These are phyloP conservation scores for Dothidotthia symphoricarpi DNA, from an alignment of 2,329 filamentous ascomycete species.

Conservation along the genomic window DNA sequence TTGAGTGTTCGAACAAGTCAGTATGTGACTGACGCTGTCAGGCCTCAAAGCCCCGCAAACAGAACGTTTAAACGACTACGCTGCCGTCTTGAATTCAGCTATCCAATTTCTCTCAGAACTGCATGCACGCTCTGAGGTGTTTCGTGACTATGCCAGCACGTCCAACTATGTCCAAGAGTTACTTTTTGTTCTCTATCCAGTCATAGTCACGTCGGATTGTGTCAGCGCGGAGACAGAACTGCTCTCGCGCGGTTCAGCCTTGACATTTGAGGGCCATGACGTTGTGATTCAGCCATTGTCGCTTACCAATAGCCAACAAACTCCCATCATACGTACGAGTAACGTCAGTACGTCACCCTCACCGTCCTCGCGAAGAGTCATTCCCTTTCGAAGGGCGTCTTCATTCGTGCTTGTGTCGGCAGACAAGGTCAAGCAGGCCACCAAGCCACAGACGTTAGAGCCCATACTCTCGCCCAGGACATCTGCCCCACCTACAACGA, in stretches of 20 bases:
- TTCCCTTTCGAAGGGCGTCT: conserved; percentile 73
- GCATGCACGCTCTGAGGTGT: conserved; percentile 71
- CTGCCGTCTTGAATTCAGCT: conserved; percentile 69
- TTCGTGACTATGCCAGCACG: conserved; percentile 76
- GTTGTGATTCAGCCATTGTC: conserved; percentile 77
- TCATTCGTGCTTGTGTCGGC: conserved; percentile 88
- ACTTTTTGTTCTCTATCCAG: conserved; percentile 77
- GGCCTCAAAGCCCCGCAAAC: conserved; percentile 34
- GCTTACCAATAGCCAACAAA: conserved; percentile 55
- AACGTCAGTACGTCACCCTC: conserved; percentile 49
- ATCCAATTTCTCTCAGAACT: conserved; percentile 77
- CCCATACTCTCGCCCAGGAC: conserved; percentile 61
- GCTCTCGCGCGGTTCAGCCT: conserved; percentile 73
- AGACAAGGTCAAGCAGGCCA: conserved; percentile 56
- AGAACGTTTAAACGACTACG: conserved; percentile 54
- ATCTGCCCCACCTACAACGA: conserved; percentile 46
- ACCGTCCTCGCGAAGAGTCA: conserved; percentile 49
- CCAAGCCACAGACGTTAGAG: conserved; percentile 62
- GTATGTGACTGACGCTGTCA: conserved; percentile 19
- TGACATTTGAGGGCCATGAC: conserved; percentile 83
- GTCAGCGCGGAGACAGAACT: conserved; percentile 83
- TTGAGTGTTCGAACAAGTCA: background rate
- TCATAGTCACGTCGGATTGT: conserved; percentile 81
- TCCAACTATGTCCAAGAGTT: conserved; percentile 82
- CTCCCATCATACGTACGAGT: conserved; percentile 71